Evolutionary conservation across 352 stramenopile species (phyloP), one percentile per base, ranked within the genome.

Genomic region (Phytophthora sp.): DNA sequence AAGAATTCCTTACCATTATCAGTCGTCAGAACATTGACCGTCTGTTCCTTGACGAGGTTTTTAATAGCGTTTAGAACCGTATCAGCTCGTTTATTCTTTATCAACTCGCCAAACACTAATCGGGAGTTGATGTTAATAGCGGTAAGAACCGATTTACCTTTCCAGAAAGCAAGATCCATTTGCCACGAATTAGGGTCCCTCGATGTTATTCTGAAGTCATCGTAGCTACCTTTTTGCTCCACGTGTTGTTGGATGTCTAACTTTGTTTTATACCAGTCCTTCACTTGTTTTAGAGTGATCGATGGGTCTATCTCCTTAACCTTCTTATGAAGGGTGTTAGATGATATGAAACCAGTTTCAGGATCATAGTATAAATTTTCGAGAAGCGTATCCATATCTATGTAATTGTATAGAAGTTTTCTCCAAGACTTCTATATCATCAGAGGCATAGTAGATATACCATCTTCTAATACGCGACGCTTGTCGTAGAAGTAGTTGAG

Each of bases 361-460:
- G 67, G 67, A 20, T 75, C 51, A 66, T 75, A 57, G 36, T 71
- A 75, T 3, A 75, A 54, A 7, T 65, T 60, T 3, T 45, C 8
- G 20, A 74, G 23, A 54, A 70, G 21, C 13, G 42, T 62, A 26
- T 41, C 33, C 33, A 41, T 41, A 13, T 4, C 15, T 41, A 16
- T n/a, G 8, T 5, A 18, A 41, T 33, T 29, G n/a, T 7, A 5
- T 41, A 7, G 33, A n/a, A 41, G 15, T n/a, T n/a, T n/a, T n/a
- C n/a, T n/a, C n/a, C n/a, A n/a, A n/a, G n/a, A n/a, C n/a, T n/a
- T n/a, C n/a, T n/a, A n/a, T n/a, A n/a, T n/a, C n/a, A n/a, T n/a
- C n/a, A n/a, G n/a, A n/a, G n/a, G n/a, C n/a, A n/a, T n/a, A n/a
- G n/a, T n/a, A n/a, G n/a, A n/a, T n/a, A n/a, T n/a, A n/a, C n/a